phyloP scores from a whole-genome alignment of 164 flowering plant species.

The Macadamia tetraphylla region DNA sequence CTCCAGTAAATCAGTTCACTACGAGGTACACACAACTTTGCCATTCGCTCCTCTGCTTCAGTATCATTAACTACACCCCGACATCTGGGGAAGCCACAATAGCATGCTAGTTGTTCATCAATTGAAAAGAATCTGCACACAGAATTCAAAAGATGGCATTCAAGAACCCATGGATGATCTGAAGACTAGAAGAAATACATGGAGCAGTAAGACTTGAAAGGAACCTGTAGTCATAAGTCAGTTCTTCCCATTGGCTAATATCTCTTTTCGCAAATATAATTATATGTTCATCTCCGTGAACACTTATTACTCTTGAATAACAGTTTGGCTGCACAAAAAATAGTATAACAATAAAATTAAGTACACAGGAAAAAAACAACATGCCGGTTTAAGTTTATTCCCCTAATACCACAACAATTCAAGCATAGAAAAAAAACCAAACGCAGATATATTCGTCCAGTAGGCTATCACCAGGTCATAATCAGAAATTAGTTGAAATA shows the following conservation, averaged over 20 bases:
- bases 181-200: conserved; percentile 6
- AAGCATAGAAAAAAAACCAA: no score
- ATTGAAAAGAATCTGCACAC: conserved; percentile 67
- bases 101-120: conserved; percentile 77
- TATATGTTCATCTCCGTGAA: conserved; percentile 82
- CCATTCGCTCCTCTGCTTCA: conserved; percentile 70
- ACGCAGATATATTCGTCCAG: no score
- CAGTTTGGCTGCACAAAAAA: conserved; percentile 82
- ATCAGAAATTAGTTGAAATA: no score
- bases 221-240: conserved; percentile 97
- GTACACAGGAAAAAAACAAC: no score
- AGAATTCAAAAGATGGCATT: not conserved
- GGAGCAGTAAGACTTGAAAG: conserved; percentile 6
- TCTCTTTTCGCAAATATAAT: conserved; percentile 98
- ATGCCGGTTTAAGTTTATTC: no score
- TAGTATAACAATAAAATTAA: not conserved
- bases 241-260: conserved; percentile 85
- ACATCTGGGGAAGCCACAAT: conserved; percentile 89
- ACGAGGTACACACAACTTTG: conserved; percentile 61
- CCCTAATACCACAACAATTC: no score
- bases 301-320: conserved; percentile 86
- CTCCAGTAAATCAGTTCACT: conserved; percentile 65
- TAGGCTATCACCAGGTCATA: no score
- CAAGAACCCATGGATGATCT: not conserved
- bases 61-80: conserved; percentile 87